Conservation (phyloP, 371 early-diverging fungal genomes). For the Zopfochytrium polystomum region DNA sequence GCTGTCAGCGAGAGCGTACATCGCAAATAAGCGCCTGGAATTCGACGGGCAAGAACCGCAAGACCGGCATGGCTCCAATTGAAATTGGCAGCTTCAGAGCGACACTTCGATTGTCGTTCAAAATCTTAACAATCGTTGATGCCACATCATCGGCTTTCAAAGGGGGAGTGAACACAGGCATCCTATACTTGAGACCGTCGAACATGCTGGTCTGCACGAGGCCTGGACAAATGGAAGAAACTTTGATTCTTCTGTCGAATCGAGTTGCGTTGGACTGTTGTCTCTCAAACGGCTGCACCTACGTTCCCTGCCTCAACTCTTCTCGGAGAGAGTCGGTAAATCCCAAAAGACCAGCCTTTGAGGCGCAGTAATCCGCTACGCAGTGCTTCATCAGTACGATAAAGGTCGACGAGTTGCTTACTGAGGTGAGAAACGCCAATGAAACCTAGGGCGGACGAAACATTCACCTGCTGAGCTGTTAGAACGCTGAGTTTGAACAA, state of each 20-base stretch:
- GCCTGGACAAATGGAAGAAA: slow-evolving; percentile 47
- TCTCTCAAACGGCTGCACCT: not conserved
- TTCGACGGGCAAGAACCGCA: too few species aligned
- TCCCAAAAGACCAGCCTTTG: slow-evolving; percentile 53
- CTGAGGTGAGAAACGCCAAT: not conserved
- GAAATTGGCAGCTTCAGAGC: too few species aligned
- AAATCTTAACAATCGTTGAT: slow-evolving; percentile 36
- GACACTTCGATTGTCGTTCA: slow-evolving; percentile 37
- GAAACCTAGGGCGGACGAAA: slow-evolving; percentile 12
- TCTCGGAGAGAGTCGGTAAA: slow-evolving; percentile 57
- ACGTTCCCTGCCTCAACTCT: slow-evolving; percentile 35
- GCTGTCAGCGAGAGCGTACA: too few species aligned
- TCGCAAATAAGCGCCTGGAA: too few species aligned
- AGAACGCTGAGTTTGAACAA: not conserved
- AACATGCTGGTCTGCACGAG: slow-evolving; percentile 57
- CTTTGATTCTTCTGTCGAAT: slow-evolving; percentile 32
- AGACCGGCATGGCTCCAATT: too few species aligned
- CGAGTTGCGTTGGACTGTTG: slow-evolving; percentile 1
- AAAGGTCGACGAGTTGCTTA: not conserved
- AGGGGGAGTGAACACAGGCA: slow-evolving; percentile 47
- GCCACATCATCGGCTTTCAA: slow-evolving; percentile 47
- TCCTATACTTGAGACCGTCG: slow-evolving; percentile 42
- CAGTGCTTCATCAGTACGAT: not conserved
- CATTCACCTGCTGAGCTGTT: slow-evolving; percentile 12
- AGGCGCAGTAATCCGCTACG: slow-evolving; percentile 58